A percentile compares a stretch with the other conserved stretches of the same genome.
Conservation (phyloP, 177 flowering plant genomes). For the Vitis hybrid region DNA sequence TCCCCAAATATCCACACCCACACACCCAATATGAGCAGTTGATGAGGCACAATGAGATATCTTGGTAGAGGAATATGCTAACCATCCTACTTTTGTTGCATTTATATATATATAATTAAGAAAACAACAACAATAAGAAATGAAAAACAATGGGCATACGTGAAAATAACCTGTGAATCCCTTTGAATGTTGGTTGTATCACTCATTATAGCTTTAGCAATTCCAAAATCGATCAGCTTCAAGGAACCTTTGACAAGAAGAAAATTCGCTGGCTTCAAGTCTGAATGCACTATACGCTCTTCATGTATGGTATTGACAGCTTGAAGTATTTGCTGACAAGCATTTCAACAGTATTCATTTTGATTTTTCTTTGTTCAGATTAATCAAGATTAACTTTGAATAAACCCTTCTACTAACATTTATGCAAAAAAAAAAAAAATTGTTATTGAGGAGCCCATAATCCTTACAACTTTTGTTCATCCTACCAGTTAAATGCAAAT, state of each 20-base stretch:
- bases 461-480: not conserved
- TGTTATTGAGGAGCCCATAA: not conserved
- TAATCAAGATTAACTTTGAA: not conserved
- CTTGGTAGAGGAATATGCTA: too few species aligned
- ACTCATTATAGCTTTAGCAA: conserved; percentile 95
- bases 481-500: not conserved
- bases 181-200: conserved; percentile 98
- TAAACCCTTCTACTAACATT: not conserved
- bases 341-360: conserved; percentile 1
- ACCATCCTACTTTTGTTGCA: too few species aligned
- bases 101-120: too few species aligned
- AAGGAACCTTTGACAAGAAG: conserved; percentile 94
- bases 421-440: not conserved
- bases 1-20: too few species aligned
- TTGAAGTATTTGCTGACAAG: conserved; percentile 84
- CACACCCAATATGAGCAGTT: too few species aligned
- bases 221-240: conserved; percentile 97
- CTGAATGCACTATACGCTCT: conserved; percentile 97
- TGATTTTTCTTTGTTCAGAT: conserved; percentile 3
- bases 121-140: not conserved
- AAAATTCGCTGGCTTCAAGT: conserved; percentile 97
- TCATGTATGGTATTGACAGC: conserved; percentile 98
- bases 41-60: too few species aligned
- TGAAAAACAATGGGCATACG: not conserved
- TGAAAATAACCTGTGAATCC: conserved; percentile 80